These are phyloP conservation scores for Fonsecaea monophora DNA, from an alignment of 2,329 filamentous ascomycete species.

Conservation along the genomic window DNA sequence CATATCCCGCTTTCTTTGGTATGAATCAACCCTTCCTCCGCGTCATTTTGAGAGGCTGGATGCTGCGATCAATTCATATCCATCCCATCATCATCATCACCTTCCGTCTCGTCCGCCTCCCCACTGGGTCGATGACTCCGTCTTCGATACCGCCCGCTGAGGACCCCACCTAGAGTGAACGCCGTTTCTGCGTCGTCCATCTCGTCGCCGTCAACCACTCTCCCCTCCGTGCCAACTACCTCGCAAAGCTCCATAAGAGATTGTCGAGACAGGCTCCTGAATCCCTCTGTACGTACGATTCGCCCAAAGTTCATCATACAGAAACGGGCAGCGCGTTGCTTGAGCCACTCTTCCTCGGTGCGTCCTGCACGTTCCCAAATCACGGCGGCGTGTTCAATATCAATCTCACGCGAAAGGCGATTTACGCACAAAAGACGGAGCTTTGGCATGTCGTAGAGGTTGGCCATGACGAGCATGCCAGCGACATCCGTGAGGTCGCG, in stretches of 20 bases:
- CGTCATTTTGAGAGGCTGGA: neutral
- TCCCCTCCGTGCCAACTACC: constrained; percentile 90
- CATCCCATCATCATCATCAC: constrained; percentile 57
- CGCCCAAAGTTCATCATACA: constrained; percentile 95
- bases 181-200: constrained; percentile 64
- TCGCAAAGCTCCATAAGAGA: constrained; percentile 90
- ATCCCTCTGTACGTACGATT: constrained; percentile 86
- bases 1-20: no score
- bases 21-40: neutral
- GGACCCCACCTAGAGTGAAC: constrained; percentile 50
- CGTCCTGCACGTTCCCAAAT: constrained; percentile 94
- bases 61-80: constrained; percentile 44
- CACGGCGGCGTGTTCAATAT: constrained; percentile 91
- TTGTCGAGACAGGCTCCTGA: constrained; percentile 77
- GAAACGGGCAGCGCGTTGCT: constrained; percentile 83
- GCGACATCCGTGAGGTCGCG: constrained; percentile 80
- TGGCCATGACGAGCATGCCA: constrained; percentile 94
- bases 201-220: constrained; percentile 87
- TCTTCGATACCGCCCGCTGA: constrained; percentile 38
- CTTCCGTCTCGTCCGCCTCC: constrained; percentile 51
- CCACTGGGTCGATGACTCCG: constrained; percentile 43
- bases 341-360: constrained; percentile 91
- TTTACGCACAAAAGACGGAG: constrained; percentile 90
- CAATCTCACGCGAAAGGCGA: constrained; percentile 84
- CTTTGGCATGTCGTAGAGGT: constrained; percentile 96